These are phyloP conservation scores for Cryptococcus wingfieldii DNA, from an alignment of 1,284 basidiomycete species.

Conservation along the genomic window DNA sequence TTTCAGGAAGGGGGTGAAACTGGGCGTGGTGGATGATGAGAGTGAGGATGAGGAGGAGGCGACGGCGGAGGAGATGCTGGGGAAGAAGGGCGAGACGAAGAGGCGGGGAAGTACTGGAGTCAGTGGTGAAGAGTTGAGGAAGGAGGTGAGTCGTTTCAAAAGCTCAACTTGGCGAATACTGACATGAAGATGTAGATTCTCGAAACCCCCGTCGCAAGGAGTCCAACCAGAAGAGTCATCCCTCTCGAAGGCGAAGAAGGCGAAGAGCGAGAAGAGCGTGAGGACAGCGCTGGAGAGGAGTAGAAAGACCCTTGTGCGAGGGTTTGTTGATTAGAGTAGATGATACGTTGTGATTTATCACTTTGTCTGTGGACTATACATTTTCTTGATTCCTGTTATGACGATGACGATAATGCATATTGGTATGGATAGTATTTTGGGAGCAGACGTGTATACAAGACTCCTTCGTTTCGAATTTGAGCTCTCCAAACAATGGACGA, in stretches of 20 bases:
- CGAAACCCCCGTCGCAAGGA: slow-evolving; percentile 43
- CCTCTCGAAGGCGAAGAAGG: slow-evolving; percentile 18
- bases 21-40: slow-evolving; percentile 76
- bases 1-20: slow-evolving; percentile 78
- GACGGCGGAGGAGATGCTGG: slow-evolving; percentile 46
- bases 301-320: neutral
- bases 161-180: slow-evolving; percentile 2
- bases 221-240: slow-evolving; percentile 32
- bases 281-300: slow-evolving; percentile 3
- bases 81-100: slow-evolving; percentile 64
- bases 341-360: neutral
- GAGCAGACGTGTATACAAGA: neutral
- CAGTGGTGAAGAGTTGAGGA: slow-evolving; percentile 69
- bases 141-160: slow-evolving; percentile 59
- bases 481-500: neutral
- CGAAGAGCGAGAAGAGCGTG: slow-evolving; percentile 4
- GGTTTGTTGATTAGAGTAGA: neutral
- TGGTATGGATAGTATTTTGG: neutral
- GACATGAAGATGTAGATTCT: slow-evolving; percentile 33
- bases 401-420: neutral
- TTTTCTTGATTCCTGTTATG: neutral
- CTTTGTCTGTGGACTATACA: neutral
- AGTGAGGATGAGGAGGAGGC: slow-evolving; percentile 60
- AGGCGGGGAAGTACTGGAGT: slow-evolving; percentile 49
- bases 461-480: no score